Evolutionary conservation across 2,329 filamentous ascomycete genomes (phyloP), one percentile per base, ranked within the genome.

Genomic region (Xylariaceae sp.): DNA sequence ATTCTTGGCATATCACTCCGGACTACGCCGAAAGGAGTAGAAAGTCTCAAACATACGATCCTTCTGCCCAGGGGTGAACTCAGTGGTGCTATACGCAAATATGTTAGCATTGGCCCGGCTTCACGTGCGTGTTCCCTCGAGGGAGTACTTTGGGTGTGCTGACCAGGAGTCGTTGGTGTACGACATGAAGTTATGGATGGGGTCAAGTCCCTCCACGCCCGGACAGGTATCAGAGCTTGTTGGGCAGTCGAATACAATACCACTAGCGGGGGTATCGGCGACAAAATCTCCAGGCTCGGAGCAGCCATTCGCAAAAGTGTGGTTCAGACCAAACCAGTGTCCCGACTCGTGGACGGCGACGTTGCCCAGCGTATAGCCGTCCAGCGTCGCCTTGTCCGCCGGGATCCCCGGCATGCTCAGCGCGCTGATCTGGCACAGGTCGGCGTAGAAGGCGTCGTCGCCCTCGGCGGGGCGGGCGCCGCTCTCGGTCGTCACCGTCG

Each of bases 251-350:
- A n/a, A n/a, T n/a, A n/a, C n/a, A n/a, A n/a, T n/a, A n/a, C n/a
- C n/a, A n/a, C n/a, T n/a, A n/a, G n/a, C n/a, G n/a, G n/a, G n/a
- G n/a, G n/a, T n/a, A n/a, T n/a, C n/a, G n/a, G n/a, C n/a, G n/a
- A n/a, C n/a, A n/a, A n/a, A n/a, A n/a, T n/a, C n/a, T n/a, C n/a
- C n/a, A n/a, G 28, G 28, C 28, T 29, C 9, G 28, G 9, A 9
- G 28, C 28, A 29, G 28, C 28, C 28, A n/a, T 29, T 29, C 9
- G 28, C 60, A 59, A 71, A 71, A 41, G 66, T 69, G 49, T 71
- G 68, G 49, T 62, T 63, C 16, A 71, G 57, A 37, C 67, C 66
- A 42, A 70, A 62, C 66, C 66, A 71, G 52, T 70, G 67, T 4
- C 68, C 68, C 17, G 65, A 52, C 54, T 70, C 68, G 52, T 69